Percentiles rank a stretch among this genome's conserved stretches.
Conservation (phyloP, 1,284 basidiomycete species). For the Cutaneotrichosporon dermatis region DNA sequence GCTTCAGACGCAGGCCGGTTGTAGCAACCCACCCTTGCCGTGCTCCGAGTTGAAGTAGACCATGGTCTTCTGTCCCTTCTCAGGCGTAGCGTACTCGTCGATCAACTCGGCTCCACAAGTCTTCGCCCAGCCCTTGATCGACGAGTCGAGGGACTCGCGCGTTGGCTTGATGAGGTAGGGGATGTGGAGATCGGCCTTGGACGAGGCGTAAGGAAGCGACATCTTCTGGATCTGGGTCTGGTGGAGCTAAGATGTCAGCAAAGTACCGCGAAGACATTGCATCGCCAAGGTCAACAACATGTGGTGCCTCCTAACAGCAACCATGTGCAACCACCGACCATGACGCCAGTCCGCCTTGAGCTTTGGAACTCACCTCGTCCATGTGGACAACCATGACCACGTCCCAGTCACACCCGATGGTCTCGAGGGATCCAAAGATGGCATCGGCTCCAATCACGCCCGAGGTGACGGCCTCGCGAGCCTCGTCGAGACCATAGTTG, state of each 20-base stretch:
- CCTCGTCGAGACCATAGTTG: conserved; percentile 27
- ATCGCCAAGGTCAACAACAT: too few relatives aligned
- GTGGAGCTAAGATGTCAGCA: conserved; percentile 33
- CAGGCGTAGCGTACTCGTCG: conserved; percentile 8
- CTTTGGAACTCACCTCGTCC: conserved; percentile 66
- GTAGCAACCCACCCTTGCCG: conserved; percentile 7
- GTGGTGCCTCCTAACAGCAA: too few relatives aligned
- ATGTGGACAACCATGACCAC: conserved; percentile 81
- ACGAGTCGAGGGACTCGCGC: conserved; percentile 23
- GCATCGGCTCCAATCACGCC: conserved; percentile 37
- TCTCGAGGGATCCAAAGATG: conserved; percentile 34
- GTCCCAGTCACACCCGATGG: conserved; percentile 44
- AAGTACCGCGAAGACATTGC: too few relatives aligned
- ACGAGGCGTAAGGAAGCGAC: conserved; percentile 14
- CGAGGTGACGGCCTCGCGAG: conserved; percentile 25
- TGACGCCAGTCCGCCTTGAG: too few relatives aligned
- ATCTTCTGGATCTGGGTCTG: conserved; percentile 27
- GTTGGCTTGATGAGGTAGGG: conserved; percentile 22
- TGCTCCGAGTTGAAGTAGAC: conserved; percentile 15
- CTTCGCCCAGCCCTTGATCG: conserved; percentile 33
- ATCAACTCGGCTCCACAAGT: conserved; percentile 35
- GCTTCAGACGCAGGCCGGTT: too few relatives aligned
- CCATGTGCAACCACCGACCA: too few relatives aligned
- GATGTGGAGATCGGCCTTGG: conserved; percentile 28
- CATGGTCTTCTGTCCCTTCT: conserved; percentile 1